These are phyloP conservation scores for Aspergillus wentii DNA, from an alignment of 495 filamentous ascomycete genomes.

Conservation along the genomic window DNA sequence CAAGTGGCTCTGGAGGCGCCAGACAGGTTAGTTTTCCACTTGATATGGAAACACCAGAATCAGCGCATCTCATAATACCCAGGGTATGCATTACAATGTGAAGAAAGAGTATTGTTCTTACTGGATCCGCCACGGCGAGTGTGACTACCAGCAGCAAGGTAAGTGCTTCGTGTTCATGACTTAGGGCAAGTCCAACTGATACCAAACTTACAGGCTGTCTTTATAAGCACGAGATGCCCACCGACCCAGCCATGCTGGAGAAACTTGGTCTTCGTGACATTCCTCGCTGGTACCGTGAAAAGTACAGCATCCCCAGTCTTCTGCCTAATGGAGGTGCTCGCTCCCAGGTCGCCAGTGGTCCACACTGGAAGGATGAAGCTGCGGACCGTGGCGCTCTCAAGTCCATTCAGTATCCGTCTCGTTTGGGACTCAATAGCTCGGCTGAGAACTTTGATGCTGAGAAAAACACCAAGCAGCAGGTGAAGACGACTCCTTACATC, in stretches of 20 bases:
- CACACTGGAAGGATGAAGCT: conserved; percentile 13
- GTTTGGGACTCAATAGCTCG: conserved; percentile 7
- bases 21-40: conserved; percentile 22
- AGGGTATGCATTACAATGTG: conserved; percentile 7
- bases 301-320: conserved; percentile 29
- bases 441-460: conserved; percentile 7
- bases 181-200: conserved; percentile 7
- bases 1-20: conserved; percentile 2
- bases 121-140: conserved; percentile 80
- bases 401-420: conserved; percentile 18
- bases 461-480: conserved; percentile 11
- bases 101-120: conserved; percentile 81
- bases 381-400: conserved; percentile 9
- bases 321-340: conserved; percentile 14
- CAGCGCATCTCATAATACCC: too few relatives aligned
- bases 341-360: conserved; percentile 4
- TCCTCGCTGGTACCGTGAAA: conserved; percentile 54
- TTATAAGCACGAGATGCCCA: conserved; percentile 85
- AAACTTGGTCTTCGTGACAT: conserved; percentile 55
- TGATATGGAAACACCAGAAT: too few relatives aligned
- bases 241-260: conserved; percentile 51
- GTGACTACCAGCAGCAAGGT: conserved; percentile 76
- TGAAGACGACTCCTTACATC: conserved; percentile 4
- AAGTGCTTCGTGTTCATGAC: too few relatives aligned
- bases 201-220: conserved; percentile 52